Evolutionary conservation across 2,329 filamentous ascomycete species (phyloP).

Genomic region (Bipolaris sorokiniana): DNA sequence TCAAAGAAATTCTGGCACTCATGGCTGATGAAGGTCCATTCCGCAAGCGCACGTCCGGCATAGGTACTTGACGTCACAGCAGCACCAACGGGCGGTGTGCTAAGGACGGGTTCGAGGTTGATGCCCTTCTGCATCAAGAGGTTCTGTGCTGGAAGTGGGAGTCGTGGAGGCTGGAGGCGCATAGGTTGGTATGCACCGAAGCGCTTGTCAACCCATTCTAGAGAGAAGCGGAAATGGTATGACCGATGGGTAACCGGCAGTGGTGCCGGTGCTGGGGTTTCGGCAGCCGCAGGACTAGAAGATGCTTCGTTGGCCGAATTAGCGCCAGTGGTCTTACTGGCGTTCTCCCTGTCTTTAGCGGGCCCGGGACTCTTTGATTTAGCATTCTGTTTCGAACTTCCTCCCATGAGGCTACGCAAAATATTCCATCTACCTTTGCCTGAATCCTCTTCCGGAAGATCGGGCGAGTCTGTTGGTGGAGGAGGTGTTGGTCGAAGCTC

Average conservation of each 20-base stretch:
- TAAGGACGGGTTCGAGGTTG: constrained; percentile 33
- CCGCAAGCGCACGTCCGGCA: constrained; percentile 74
- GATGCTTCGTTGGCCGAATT: constrained; percentile 16
- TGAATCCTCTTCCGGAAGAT: constrained; percentile 44
- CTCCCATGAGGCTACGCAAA: constrained; percentile 66
- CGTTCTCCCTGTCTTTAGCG: constrained; percentile 35
- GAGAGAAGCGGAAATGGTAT: constrained; percentile 76
- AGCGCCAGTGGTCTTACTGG: constrained; percentile 13
- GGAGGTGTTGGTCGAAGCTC: constrained; percentile 39
- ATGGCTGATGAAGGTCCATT: constrained; percentile 76
- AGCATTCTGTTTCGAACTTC: constrained; percentile 51
- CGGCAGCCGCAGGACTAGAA: constrained; percentile 4
- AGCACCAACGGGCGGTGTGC: constrained; percentile 46
- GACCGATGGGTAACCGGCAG: constrained; percentile 61
- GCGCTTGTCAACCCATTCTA: constrained; percentile 68
- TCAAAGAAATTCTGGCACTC: constrained; percentile 86
- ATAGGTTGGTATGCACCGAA: constrained; percentile 65
- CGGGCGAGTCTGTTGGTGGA: constrained; percentile 39
- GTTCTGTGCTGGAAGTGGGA: constrained; percentile 73
- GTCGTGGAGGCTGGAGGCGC: constrained; percentile 68
- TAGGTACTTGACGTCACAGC: constrained; percentile 60
- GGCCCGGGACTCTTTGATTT: constrained; percentile 49
- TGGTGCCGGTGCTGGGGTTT: constrained; percentile 38
- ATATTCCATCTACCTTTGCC: constrained; percentile 68
- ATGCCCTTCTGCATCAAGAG: constrained; percentile 58